Base-by-base conservation (phyloP, 2,329 filamentous ascomycete genomes). In the Immersiporthe knoxdaviesiana region DNA sequence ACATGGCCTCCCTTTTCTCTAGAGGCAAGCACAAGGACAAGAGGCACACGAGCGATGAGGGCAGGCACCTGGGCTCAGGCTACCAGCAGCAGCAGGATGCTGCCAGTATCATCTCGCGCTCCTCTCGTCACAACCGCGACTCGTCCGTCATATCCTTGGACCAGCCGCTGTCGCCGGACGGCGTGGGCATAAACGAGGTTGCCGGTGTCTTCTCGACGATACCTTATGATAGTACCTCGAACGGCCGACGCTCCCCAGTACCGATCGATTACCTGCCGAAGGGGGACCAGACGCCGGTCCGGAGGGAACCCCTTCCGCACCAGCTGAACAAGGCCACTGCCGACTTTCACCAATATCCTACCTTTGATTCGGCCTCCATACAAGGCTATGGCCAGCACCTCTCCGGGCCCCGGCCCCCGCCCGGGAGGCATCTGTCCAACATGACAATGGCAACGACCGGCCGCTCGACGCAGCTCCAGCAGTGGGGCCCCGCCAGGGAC, bases 261-360 rank as follows among this genome's bases (percentile, higher is more conserved):
- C 82, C 91, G 52, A 84, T 92, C 76, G 92, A 97, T 60, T 92
- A 92, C 77, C 83, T 93, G 58, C 90, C 91, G 63, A 88, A 88
- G 76, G 81, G 85, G 68, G 90, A 92, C 72, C 88, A 91, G 76
- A 79, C 85, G 74, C 84, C 88, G 30, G 80, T 84, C 68, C 87
- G 89, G 74, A 89, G 89, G 77, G 92, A 96, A 68, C 91, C 91
- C 69, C 85, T 92, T 70, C 92, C 94, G 39, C 92, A 96, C 79
- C 93, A 97, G 76, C 82, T 97, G 66, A 94, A 93, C 79, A 94
- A 93, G 81, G 85, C 84, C 73, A 88, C 88, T 63, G 83, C 83
- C 74, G 94, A 97, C 79, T 97, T 90, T 77, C 93, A 97, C 81
- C 95, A 97, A 77, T 97, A 97, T 78, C 93, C 94, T 56, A 87